Evolutionary conservation across 106 monocot genomes (phyloP), one percentile per base, ranked within the genome.

Genomic region (Phalaenopsis aphrodite): DNA sequence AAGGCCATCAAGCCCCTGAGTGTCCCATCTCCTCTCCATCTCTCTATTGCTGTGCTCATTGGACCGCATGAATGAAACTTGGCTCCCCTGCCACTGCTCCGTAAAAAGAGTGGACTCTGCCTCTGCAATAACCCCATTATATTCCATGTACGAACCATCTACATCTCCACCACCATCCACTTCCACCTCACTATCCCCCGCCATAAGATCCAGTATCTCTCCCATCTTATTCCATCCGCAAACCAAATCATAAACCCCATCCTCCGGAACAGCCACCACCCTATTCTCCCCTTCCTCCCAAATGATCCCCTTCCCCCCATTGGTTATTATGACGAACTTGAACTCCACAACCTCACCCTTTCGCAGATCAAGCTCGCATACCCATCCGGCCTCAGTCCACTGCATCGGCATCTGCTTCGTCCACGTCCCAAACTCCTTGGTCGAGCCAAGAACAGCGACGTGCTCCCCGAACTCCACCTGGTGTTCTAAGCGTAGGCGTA

Each of bases 211-310:
- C 77, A 88, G 12, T 8, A 49, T 56, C 87, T 97, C 94, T 14
- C 61, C 42, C 15, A 94, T 94, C 77, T 14, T 79, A 78, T 90
- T 84, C 96, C 96, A 97, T 2, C 75, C 81, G 76, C 94, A 93
- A 2, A 92, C 84, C 46, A 97, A 41, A 80, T 86, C 82, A 79
- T 86, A 97, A 7, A 75, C 72, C 73, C 90, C 94, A 55, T 49
- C 64, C 15, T 81, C 45, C 6, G 91, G 96, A n/a, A 92, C 67
- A 39, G 84, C 37, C 55, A 97, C 12, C 15, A 89, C 78, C 15
- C 96, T 81, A 67, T 97, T 97, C n/a, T 74, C 77, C 37, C 96
- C 96, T 11, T 88, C 79, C 80, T 97, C 96, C 96, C 96, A 97
- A 8, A 87, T 49, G 38, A 78, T 58, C 2, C 67, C 79, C 75